Conservation (phyloP, 176 grass and related monocot species). For the Panicum miliaceum region DNA sequence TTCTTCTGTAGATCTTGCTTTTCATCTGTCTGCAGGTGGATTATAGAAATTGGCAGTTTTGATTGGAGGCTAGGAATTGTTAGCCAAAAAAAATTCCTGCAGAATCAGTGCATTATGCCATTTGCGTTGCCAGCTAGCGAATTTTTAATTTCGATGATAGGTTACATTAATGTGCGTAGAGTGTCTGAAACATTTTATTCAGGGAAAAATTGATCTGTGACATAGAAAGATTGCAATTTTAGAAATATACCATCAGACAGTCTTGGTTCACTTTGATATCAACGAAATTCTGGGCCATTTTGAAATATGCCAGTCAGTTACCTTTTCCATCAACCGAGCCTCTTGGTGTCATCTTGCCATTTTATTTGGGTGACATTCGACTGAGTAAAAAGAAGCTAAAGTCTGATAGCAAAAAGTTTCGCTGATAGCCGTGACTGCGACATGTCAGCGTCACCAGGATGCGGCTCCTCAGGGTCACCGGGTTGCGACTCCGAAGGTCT, state of each 20-base stretch:
- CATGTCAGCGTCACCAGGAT: neutral
- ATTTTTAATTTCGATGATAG: conserved; percentile 20
- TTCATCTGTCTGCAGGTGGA: neutral
- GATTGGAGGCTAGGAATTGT: conserved; percentile 12
- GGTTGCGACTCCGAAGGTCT: neutral
- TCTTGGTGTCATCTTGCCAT: neutral
- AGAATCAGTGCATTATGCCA: conserved; percentile 19
- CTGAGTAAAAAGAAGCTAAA: too few relatives aligned
- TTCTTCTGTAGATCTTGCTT: neutral
- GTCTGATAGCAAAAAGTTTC: neutral
- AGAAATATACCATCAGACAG: neutral
- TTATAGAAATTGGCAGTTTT: neutral
- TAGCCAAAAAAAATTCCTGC: neutral
- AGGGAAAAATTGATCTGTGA: neutral
- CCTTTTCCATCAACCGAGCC: neutral
- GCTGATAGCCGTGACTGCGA: neutral
- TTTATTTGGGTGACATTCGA: neutral
- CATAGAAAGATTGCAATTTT: neutral
- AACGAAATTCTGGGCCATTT: neutral
- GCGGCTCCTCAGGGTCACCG: neutral
- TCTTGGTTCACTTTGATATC: neutral
- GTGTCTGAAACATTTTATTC: neutral
- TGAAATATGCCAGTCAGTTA: conserved; percentile 1
- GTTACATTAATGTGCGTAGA: neutral
- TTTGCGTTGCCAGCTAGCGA: neutral